phyloP scores from a whole-genome alignment of 208 protist genomes.

The Tetramitus jugosus region DNA sequence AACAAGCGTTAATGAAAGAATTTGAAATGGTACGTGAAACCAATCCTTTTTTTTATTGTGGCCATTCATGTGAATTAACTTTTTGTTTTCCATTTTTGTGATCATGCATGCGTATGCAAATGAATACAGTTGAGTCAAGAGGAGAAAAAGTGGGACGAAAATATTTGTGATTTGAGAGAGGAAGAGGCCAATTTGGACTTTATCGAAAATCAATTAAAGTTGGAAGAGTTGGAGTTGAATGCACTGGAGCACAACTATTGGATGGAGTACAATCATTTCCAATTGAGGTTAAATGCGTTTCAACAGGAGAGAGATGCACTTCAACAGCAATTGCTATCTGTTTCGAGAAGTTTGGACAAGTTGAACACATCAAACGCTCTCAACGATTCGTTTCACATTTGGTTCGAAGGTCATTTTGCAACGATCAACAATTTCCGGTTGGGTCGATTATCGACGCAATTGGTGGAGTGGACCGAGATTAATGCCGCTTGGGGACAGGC shows the following conservation, averaged over 20 bases:
- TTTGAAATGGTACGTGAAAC: too few species aligned
- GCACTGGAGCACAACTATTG: background rate
- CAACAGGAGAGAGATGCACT: conserved; percentile 23
- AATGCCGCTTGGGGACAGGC: conserved; percentile 62
- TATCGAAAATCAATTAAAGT: background rate
- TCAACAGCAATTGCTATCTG: conserved; percentile 56
- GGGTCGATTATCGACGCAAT: conserved; percentile 42
- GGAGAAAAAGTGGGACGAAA: background rate
- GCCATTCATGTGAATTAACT: too few species aligned
- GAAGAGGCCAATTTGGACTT: background rate
- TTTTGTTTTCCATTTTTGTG: too few species aligned
- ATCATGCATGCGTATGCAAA: too few species aligned
- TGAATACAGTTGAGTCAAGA: background rate
- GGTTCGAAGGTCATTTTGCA: conserved; percentile 57
- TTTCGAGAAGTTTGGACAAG: conserved; percentile 50
- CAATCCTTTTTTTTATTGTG: too few species aligned
- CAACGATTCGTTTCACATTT: conserved; percentile 64
- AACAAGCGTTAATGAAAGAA: too few species aligned
- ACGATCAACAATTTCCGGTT: conserved; percentile 63
- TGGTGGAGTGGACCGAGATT: conserved; percentile 60
- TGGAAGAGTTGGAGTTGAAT: conserved; percentile 5
- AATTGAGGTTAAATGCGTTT: background rate
- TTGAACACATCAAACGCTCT: conserved; percentile 55
- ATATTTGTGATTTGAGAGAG: background rate
- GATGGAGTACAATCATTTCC: conserved; percentile 17